Evolutionary conservation across 2,329 filamentous ascomycete species (phyloP).

Genomic region (Nectriaceae sp.): DNA sequence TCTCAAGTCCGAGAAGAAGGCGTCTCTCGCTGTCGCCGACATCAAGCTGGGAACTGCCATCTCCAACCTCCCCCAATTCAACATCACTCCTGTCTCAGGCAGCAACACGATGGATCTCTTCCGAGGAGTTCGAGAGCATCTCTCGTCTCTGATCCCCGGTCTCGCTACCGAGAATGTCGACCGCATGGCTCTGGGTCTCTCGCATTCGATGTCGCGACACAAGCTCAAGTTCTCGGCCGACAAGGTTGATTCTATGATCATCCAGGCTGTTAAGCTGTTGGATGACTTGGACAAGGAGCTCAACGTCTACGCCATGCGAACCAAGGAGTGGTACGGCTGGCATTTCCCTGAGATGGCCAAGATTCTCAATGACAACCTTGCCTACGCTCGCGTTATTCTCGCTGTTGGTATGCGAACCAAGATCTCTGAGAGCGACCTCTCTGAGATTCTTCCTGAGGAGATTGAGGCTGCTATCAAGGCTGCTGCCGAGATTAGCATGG

Average conservation of each 20-base stretch:
- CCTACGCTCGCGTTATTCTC: conserved; percentile 86
- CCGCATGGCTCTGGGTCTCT: conserved; percentile 94
- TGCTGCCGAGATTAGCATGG: conserved; percentile 96
- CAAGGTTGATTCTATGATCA: conserved; percentile 99
- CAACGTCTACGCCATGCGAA: conserved; percentile 98
- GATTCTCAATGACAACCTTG: conserved; percentile 95
- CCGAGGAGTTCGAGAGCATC: conserved; percentile 88
- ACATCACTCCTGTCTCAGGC: conserved; percentile 77
- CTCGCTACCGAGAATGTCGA: conserved; percentile 83
- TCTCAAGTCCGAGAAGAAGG: conserved; percentile 97
- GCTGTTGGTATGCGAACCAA: conserved; percentile 88
- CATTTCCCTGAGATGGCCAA: conserved; percentile 98
- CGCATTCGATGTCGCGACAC: conserved; percentile 93
- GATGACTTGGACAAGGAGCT: conserved; percentile 98
- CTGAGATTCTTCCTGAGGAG: conserved; percentile 92
- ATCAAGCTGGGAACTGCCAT: conserved; percentile 90
- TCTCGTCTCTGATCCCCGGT: conserved; percentile 87
- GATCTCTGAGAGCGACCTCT: conserved; percentile 74
- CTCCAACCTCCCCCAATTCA: conserved; percentile 85
- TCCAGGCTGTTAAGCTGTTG: conserved; percentile 90
- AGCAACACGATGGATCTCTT: conserved; percentile 72
- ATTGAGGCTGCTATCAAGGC: conserved; percentile 90
- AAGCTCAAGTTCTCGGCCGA: conserved; percentile 98
- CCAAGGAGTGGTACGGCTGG: conserved; percentile 99
- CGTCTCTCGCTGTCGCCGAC: conserved; percentile 90